Evolutionary conservation across 768 basidiomycete genomes (phyloP).

Genomic region (Floccularia luteovirens): DNA sequence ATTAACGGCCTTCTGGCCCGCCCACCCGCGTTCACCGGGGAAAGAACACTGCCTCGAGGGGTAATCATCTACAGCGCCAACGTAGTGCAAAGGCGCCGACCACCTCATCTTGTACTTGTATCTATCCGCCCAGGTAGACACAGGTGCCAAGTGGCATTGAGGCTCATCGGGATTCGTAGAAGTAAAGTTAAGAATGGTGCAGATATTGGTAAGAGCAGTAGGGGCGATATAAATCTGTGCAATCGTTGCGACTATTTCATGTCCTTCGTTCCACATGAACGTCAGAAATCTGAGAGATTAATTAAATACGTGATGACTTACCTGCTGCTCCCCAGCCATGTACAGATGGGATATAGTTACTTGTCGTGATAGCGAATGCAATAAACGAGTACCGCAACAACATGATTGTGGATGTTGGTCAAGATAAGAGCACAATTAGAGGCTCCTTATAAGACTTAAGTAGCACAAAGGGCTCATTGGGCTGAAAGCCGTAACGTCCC

Average conservation of each 20-base stretch:
- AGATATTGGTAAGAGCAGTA: slow-evolving; percentile 54
- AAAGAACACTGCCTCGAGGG: slow-evolving; percentile 73
- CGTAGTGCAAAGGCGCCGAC: slow-evolving; percentile 72
- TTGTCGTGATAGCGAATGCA: neutral
- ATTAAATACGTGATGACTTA: slow-evolving; percentile 11
- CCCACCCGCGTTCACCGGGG: slow-evolving; percentile 73
- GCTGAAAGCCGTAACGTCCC: too few relatives aligned
- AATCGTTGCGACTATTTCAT: slow-evolving; percentile 90
- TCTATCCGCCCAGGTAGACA: slow-evolving; percentile 87
- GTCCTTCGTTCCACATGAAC: slow-evolving; percentile 37
- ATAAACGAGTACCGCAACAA: neutral
- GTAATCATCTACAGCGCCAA: slow-evolving; percentile 68
- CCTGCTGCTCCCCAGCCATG: slow-evolving; percentile 36
- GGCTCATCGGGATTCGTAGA: slow-evolving; percentile 23
- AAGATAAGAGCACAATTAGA: too few relatives aligned
- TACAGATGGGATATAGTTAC: neutral
- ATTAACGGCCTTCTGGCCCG: slow-evolving; percentile 43
- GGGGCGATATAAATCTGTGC: slow-evolving; percentile 90
- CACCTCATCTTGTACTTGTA: slow-evolving; percentile 57
- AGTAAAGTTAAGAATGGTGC: slow-evolving; percentile 56
- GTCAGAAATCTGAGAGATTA: neutral
- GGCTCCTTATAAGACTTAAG: too few relatives aligned
- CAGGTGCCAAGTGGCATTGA: slow-evolving; percentile 73
- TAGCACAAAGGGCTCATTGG: too few relatives aligned
- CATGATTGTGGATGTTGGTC: neutral